A percentile compares a stretch with the other conserved stretches of the same genome.
Conservation (phyloP, 2,329 filamentous ascomycete genomes). For the Aspergillus sp. region DNA sequence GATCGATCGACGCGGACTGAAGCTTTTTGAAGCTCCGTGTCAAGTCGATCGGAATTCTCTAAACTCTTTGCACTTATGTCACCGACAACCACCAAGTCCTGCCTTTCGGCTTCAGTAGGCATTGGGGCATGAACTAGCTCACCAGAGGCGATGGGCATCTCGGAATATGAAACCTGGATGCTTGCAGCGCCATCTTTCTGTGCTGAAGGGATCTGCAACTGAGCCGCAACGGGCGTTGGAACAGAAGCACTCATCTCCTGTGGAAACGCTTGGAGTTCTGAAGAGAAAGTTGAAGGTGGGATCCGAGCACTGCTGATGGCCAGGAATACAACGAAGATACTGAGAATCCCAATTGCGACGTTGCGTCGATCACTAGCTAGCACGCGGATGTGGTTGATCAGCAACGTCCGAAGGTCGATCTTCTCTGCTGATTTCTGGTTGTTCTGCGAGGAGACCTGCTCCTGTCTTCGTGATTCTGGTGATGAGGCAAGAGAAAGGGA, state of each 20-base stretch:
- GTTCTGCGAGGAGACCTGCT: not conserved
- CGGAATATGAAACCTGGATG: no score
- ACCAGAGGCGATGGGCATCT: no score
- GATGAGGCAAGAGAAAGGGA: not conserved
- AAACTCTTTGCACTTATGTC: not conserved
- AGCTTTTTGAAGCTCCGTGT: not conserved
- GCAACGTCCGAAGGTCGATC: slow-evolving; percentile 46
- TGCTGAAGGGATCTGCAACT: no score
- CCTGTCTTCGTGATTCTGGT: slow-evolving; percentile 4
- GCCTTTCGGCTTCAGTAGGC: not conserved
- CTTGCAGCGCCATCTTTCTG: no score
- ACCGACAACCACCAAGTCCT: not conserved
- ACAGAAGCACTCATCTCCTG: slow-evolving; percentile 6
- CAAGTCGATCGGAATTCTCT: not conserved
- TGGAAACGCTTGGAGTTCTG: slow-evolving; percentile 12
- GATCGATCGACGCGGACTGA: not conserved
- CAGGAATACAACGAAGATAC: slow-evolving; percentile 38
- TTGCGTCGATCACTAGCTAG: slow-evolving; percentile 50
- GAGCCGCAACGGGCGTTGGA: not conserved
- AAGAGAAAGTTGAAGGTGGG: not conserved
- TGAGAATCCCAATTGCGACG: slow-evolving; percentile 43
- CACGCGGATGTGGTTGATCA: slow-evolving; percentile 49
- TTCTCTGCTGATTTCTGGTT: slow-evolving; percentile 23
- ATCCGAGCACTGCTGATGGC: slow-evolving; percentile 13
- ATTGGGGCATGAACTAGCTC: no score